Evolutionary conservation across 495 filamentous ascomycete species (phyloP).

Genomic region (Aspergillus funiculosus): DNA sequence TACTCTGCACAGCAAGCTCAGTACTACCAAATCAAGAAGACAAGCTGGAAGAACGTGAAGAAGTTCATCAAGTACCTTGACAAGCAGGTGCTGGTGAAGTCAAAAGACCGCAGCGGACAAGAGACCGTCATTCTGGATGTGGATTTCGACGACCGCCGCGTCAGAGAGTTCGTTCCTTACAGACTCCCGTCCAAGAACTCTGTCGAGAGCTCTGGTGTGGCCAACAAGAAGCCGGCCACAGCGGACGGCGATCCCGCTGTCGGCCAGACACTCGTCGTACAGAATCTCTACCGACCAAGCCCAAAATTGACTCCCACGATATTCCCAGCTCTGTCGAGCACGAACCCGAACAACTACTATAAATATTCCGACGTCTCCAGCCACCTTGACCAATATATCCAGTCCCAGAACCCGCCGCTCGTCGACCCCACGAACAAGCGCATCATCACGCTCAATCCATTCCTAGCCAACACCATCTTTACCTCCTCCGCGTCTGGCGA

Average conservation of each 20-base stretch:
- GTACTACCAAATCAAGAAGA: conserved; percentile 66
- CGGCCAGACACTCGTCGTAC: conserved; percentile 51
- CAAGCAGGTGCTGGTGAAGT: conserved; percentile 56
- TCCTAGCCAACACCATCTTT: conserved; percentile 59
- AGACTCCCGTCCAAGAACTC: conserved; percentile 45
- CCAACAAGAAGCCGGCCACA: conserved; percentile 38
- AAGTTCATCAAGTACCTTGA: conserved; percentile 70
- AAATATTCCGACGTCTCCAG: conserved; percentile 41
- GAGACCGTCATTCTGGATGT: conserved; percentile 64
- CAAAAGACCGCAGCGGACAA: conserved; percentile 60
- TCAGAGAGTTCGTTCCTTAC: conserved; percentile 58
- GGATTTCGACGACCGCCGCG: conserved; percentile 53
- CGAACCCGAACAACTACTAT: conserved; percentile 48
- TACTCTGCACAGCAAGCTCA: conserved; percentile 49
- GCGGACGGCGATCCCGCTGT: conserved; percentile 44
- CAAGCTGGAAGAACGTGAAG: conserved; percentile 67
- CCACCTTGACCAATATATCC: conserved; percentile 39
- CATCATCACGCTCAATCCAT: conserved; percentile 57
- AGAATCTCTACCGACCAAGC: conserved; percentile 52
- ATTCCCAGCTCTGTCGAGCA: conserved; percentile 38
- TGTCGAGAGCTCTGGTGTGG: conserved; percentile 29
- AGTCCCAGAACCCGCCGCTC: conserved; percentile 50
- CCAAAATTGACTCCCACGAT: conserved; percentile 53
- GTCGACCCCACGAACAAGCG: conserved; percentile 56
- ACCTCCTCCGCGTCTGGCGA: conserved; percentile 46